A percentile compares a stretch with the other conserved stretches of the same genome.
These are phyloP conservation scores for Boletus sp. DNA, from an alignment of 768 basidiomycete genomes.

Conservation along the genomic window DNA sequence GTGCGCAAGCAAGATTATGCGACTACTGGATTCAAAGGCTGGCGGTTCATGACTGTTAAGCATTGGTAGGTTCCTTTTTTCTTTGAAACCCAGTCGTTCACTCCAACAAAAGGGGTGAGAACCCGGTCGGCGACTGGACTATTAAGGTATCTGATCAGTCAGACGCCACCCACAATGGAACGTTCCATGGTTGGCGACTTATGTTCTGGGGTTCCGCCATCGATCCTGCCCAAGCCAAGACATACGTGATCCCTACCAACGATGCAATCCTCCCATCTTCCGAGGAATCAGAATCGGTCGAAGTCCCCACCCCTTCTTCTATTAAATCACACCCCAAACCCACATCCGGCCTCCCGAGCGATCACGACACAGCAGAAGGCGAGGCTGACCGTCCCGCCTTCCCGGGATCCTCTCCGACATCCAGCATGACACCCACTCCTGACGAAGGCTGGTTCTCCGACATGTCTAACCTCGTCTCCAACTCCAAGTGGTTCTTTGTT, in stretches of 20 bases:
- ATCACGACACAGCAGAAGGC: constrained; percentile 76
- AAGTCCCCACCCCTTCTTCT: constrained; percentile 38
- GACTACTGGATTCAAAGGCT: constrained; percentile 76
- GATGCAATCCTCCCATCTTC: constrained; percentile 51
- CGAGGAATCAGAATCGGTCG: constrained; percentile 38
- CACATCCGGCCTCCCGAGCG: constrained; percentile 81
- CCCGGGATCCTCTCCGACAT: constrained; percentile 34
- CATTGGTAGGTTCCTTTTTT: constrained; percentile 65
- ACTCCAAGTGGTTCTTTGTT: constrained; percentile 87
- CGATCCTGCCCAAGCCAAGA: constrained; percentile 62
- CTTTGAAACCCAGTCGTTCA: constrained; percentile 14
- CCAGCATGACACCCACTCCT: constrained; percentile 53
- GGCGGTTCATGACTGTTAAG: constrained; percentile 98
- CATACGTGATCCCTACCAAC: constrained; percentile 56
- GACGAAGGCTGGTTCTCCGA: constrained; percentile 86
- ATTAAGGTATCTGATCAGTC: constrained; percentile 80
- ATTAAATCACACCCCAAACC: constrained; percentile 78
- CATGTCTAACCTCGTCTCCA: constrained; percentile 67
- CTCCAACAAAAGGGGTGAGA: constrained; percentile 70
- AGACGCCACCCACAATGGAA: constrained; percentile 52
- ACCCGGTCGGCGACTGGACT: constrained; percentile 88
- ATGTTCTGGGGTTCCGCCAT: constrained; percentile 87
- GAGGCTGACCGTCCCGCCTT: constrained; percentile 79
- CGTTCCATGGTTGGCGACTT: constrained; percentile 89
- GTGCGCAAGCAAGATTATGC: constrained; percentile 63